Evolutionary conservation across 208 protist genomes (phyloP), one percentile per base, ranked within the genome.

Genomic region (Naegleria lovaniensis): DNA sequence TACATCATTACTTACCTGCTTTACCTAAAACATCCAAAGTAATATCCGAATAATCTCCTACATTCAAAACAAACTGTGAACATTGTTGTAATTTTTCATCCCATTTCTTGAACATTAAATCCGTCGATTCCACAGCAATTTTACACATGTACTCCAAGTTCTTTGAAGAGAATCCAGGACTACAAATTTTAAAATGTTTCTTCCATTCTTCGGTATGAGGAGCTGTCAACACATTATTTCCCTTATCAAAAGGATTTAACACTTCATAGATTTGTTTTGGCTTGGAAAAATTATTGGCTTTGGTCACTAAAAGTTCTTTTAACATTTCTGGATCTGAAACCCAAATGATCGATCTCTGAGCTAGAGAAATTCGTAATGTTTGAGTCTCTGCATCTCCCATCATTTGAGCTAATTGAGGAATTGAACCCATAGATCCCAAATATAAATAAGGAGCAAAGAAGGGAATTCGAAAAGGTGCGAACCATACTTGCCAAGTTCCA

Each of bases 81-180:
- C n/a, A 0, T 13, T 79, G 5, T 29, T 79, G 25, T 13, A 79
- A 36, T 85, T 85, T 41, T 43, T 16, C 5, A 85, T 85, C 36
- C 79, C 79, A 85, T 36, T 79, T 79, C 38, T 33, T 85, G 5
- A 85, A 36, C 36, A 85, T 36, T 85, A 85, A 85, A 85, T 85
- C 79, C 25, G 36, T 43, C 11, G 38, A n/a, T 43, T 85, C 41
- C 0, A 43, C 36, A 16, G 79, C n/a, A 16, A 85, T 25, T 43
- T 43, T 0, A 29, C 38, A 39, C 7, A 43, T 16, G 41, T 43
- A 43, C 25, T 85, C 38, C 36, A 85, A 43, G 11, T 85, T 39
- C 7, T 39, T 85, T 15, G 15, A 16, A 16, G 36, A 40, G 22
- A 85, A 85, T 43, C 36, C 79, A 85, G 79, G 79, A 43, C 36